Percentiles rank a stretch among this genome's conserved stretches.
These are phyloP conservation scores for Xylaria castorea DNA, from an alignment of 495 filamentous ascomycete genomes.

Conservation along the genomic window DNA sequence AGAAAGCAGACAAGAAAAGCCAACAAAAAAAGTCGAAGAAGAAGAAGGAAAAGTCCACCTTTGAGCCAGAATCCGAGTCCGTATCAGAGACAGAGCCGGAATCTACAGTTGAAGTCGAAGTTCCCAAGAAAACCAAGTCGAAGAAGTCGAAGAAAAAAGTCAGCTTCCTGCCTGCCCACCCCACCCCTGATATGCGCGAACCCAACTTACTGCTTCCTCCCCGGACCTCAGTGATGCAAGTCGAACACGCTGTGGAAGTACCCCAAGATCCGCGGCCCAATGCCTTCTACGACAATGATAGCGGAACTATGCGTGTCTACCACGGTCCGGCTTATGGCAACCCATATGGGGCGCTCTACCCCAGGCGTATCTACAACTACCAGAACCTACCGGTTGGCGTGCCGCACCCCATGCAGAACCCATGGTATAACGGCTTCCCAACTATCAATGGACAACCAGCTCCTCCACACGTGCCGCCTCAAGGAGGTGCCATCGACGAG, in stretches of 20 bases:
- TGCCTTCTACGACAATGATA: slow-evolving; percentile 54
- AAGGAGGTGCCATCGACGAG: slow-evolving; percentile 2
- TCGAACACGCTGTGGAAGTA: slow-evolving; percentile 53
- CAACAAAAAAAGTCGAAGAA: slow-evolving; percentile 27
- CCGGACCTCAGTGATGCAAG: slow-evolving; percentile 46
- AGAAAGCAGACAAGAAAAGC: slow-evolving; percentile 25
- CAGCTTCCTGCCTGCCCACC: slow-evolving; percentile 10
- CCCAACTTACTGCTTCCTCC: slow-evolving; percentile 44
- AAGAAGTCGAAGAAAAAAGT: slow-evolving; percentile 23
- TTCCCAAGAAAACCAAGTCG: slow-evolving; percentile 13
- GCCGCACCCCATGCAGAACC: slow-evolving; percentile 37
- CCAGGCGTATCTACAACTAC: slow-evolving; percentile 24
- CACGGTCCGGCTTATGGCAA: slow-evolving; percentile 57
- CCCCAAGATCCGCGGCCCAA: slow-evolving; percentile 55
- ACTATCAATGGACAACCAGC: slow-evolving; percentile 30
- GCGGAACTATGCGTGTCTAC: slow-evolving; percentile 53
- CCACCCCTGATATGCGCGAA: slow-evolving; percentile 26
- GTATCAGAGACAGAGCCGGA: slow-evolving; percentile 25
- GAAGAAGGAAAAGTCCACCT: slow-evolving; percentile 22
- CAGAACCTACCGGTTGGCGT: slow-evolving; percentile 30
- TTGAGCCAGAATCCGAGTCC: slow-evolving; percentile 23
- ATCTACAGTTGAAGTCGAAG: slow-evolving; percentile 18
- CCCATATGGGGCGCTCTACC: slow-evolving; percentile 42
- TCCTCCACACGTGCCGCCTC: slow-evolving; percentile 12
- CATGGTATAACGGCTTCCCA: slow-evolving; percentile 37